These are phyloP conservation scores for Penicilliopsis zonata DNA, from an alignment of 495 filamentous ascomycete species.

Conservation along the genomic window DNA sequence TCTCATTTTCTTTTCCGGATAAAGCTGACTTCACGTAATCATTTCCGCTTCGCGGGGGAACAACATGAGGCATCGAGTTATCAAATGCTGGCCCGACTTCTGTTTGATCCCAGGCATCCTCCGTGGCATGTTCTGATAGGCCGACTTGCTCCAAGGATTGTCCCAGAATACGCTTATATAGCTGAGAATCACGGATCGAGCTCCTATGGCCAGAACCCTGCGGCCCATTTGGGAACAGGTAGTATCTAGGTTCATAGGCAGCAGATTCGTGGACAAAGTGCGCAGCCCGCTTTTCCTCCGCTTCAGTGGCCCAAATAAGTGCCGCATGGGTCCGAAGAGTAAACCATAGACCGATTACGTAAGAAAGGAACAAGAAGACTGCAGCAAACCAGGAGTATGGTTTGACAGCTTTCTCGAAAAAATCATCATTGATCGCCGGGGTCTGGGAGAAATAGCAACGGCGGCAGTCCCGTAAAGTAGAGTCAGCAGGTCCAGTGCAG, in stretches of 20 bases:
- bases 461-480: slow-evolving; percentile 58
- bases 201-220: slow-evolving; percentile 18
- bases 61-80: slow-evolving; percentile 48
- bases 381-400: slow-evolving; percentile 89
- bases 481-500: slow-evolving; percentile 43
- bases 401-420: slow-evolving; percentile 80
- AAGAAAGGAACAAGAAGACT: slow-evolving; percentile 77
- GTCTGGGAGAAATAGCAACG: slow-evolving; percentile 88
- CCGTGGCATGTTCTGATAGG: slow-evolving; percentile 37
- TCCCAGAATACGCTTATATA: slow-evolving; percentile 88
- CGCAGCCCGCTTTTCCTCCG: slow-evolving; percentile 69
- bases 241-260: slow-evolving; percentile 28
- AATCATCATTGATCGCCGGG: slow-evolving; percentile 72
- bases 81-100: slow-evolving; percentile 11
- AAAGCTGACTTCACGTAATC: slow-evolving; percentile 31
- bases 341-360: slow-evolving; percentile 91
- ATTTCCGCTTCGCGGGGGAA: slow-evolving; percentile 41
- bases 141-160: slow-evolving; percentile 78
- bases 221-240: slow-evolving; percentile 16
- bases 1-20: slow-evolving; percentile 65
- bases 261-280: slow-evolving; percentile 24
- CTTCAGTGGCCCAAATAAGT: slow-evolving; percentile 85
- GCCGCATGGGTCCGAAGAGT: slow-evolving; percentile 93
- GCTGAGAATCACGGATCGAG: slow-evolving; percentile 64
- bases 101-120: slow-evolving; percentile 27